Conservation (phyloP, 2,329 filamentous ascomycete genomes). For the Sporothrix brasiliensis region DNA sequence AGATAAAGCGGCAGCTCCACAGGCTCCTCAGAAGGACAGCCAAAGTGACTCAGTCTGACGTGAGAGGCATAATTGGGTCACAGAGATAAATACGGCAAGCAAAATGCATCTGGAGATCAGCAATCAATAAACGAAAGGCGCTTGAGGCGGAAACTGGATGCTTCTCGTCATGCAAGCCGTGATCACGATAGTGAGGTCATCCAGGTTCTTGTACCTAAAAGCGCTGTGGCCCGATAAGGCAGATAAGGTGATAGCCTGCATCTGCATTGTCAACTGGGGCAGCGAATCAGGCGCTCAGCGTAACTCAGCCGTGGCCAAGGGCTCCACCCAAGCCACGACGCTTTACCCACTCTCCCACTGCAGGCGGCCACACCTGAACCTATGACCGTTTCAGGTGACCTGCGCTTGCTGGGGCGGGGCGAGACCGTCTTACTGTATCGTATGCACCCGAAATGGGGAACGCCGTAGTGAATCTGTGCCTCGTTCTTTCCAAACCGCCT, state of each 20-base stretch:
- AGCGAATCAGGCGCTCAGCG: slow-evolving; percentile 11
- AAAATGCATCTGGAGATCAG: background rate
- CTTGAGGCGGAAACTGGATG: slow-evolving; percentile 13
- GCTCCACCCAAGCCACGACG: background rate
- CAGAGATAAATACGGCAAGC: background rate
- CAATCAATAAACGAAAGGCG: slow-evolving; percentile 1
- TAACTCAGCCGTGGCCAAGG: background rate
- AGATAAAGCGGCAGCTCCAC: background rate
- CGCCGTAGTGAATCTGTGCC: background rate
- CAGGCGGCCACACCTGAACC: slow-evolving; percentile 8
- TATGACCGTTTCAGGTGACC: slow-evolving; percentile 26
- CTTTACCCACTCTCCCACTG: slow-evolving; percentile 5
- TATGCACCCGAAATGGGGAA: background rate
- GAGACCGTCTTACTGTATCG: background rate
- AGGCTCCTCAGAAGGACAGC: background rate
- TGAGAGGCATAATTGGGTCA: background rate
- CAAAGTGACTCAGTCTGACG: background rate
- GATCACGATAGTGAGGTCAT: slow-evolving; percentile 15
- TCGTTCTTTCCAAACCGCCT: background rate
- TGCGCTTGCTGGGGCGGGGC: background rate
- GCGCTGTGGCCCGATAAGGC: slow-evolving; percentile 20
- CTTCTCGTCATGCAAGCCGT: background rate
- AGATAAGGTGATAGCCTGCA: background rate
- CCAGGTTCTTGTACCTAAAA: background rate
- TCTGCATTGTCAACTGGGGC: background rate